A percentile compares a stretch with the other conserved stretches of the same genome.
Evolutionary conservation across 257 asterid species (phyloP).

Genomic region (Fraxinus cuspidata): DNA sequence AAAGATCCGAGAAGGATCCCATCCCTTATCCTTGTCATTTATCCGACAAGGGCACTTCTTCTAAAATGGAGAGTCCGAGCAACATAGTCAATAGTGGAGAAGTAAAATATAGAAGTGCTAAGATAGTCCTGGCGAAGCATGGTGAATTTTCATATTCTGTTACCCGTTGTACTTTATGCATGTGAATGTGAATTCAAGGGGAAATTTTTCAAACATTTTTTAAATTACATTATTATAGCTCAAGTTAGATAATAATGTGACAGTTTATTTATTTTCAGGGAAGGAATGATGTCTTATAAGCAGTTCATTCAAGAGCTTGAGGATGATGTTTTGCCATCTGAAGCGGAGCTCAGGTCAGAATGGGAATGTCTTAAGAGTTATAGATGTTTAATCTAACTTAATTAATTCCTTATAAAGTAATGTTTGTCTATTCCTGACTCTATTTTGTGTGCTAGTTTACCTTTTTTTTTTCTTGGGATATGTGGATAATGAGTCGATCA

Average conservation of each 20-base stretch:
- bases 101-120: not conserved
- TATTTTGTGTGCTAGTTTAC: slow-evolving; percentile 15
- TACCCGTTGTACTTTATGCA: not conserved
- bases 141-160: not conserved
- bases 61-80: not conserved
- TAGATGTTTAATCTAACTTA: slow-evolving; percentile 21
- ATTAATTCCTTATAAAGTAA: slow-evolving; percentile 17
- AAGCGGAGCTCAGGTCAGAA: slow-evolving; percentile 93
- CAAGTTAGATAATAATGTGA: slow-evolving; percentile 19
- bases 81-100: not conserved
- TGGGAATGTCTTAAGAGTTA: slow-evolving; percentile 15
- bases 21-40: not conserved
- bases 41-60: not conserved
- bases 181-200: slow-evolving; percentile 7
- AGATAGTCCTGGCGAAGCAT: not conserved
- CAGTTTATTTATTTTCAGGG: slow-evolving; percentile 50
- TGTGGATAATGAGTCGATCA: slow-evolving; percentile 20
- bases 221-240: not conserved
- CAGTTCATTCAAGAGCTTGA: slow-evolving; percentile 99
- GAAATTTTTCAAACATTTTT: not conserved
- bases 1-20: not conserved
- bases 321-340: slow-evolving; percentile 94
- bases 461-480: slow-evolving; percentile 9
- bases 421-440: slow-evolving; percentile 4
- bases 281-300: slow-evolving; percentile 99